Evolutionary conservation across 108 stramenopile species (phyloP), one percentile per base, ranked within the genome.

Genomic region (Schizochytrium sp.): DNA sequence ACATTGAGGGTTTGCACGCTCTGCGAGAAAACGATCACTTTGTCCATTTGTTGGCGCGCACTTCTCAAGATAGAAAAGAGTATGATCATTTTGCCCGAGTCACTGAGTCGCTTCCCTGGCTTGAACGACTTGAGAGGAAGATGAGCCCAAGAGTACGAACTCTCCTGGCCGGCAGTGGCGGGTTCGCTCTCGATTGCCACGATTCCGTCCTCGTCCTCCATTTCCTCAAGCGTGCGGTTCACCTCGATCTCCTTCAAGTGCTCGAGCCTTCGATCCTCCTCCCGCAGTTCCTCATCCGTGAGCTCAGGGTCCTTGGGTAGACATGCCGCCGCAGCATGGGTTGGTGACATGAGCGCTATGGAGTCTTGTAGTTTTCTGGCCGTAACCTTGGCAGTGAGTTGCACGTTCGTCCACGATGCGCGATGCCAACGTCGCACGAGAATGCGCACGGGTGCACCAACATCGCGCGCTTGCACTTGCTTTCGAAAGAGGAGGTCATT

Each of bases 1-100:
- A 88, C 44, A 1, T 60, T 60, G 0, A 88, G 21, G 2, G 88
- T 88, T 8, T 44, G 48, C 6, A 88, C 60, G 19, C 60, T 88
- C 63, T 88, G 88, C 5, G 88, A 63, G 21, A 88, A 88, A 14
- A 88, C 88, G 63, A 88, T 69, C 60, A 47, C 45, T 5, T 41
- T 34, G 21, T 88, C 88, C 44, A 5, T 19, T 34, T 60, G 60
- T 4, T 41, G 34, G 25, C 34, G 29, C n/a, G 45, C 60, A 5
- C 5, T 5, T 19, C 29, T 5, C 47, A 88, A 5, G 18, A 88
- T 21, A 6, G 88, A 43, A 60, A 88, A 41, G n/a, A 41, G 8
- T 5, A 88, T 45, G 28, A 19, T 16, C 58, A 60, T 59, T 60
- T 88, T 88, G 45, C 88, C 88, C 60, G 88, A 88, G 58, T 59